phyloP scores from a whole-genome alignment of 2,329 filamentous ascomycete genomes.

The Clonostachys rhizophaga region DNA sequence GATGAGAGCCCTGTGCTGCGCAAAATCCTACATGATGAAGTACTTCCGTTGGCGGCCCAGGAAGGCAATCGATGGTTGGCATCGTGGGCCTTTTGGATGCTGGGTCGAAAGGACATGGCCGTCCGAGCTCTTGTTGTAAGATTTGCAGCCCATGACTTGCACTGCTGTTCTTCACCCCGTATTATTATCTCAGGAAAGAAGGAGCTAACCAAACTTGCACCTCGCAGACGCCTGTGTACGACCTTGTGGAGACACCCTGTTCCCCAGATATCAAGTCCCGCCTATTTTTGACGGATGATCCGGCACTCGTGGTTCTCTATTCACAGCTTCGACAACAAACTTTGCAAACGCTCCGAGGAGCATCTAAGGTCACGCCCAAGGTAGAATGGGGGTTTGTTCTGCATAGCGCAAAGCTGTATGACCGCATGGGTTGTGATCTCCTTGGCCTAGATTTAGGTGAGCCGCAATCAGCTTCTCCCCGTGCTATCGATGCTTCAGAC shows the following conservation, averaged over 20 bases:
- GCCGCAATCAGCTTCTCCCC: slow-evolving; percentile 11
- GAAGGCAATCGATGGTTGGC: slow-evolving; percentile 91
- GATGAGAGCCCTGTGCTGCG: slow-evolving; percentile 72
- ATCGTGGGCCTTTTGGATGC: slow-evolving; percentile 93
- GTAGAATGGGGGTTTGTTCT: slow-evolving; percentile 88
- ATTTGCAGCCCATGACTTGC: too few relatives aligned
- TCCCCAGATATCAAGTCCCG: slow-evolving; percentile 69
- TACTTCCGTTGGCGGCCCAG: slow-evolving; percentile 71
- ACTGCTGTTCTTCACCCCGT: slow-evolving; percentile 3
- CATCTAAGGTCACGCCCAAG: slow-evolving; percentile 70
- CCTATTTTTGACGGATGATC: slow-evolving; percentile 85
- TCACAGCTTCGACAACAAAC: slow-evolving; percentile 78
- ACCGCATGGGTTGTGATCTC: slow-evolving; percentile 89
- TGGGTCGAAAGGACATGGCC: slow-evolving; percentile 76
- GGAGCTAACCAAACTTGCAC: not conserved
- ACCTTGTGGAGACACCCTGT: slow-evolving; percentile 63
- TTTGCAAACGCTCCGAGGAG: slow-evolving; percentile 79
- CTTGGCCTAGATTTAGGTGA: slow-evolving; percentile 79
- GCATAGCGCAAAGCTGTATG: slow-evolving; percentile 79
- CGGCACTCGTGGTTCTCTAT: slow-evolving; percentile 83
- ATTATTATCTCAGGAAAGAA: not conserved
- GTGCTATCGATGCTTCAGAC: not conserved
- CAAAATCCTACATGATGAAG: slow-evolving; percentile 71
- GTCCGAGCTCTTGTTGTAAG: slow-evolving; percentile 77
- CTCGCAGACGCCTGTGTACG: slow-evolving; percentile 68